Evolutionary conservation across 2,329 filamentous ascomycete genomes (phyloP).

Genomic region (Trichoderma sp.): DNA sequence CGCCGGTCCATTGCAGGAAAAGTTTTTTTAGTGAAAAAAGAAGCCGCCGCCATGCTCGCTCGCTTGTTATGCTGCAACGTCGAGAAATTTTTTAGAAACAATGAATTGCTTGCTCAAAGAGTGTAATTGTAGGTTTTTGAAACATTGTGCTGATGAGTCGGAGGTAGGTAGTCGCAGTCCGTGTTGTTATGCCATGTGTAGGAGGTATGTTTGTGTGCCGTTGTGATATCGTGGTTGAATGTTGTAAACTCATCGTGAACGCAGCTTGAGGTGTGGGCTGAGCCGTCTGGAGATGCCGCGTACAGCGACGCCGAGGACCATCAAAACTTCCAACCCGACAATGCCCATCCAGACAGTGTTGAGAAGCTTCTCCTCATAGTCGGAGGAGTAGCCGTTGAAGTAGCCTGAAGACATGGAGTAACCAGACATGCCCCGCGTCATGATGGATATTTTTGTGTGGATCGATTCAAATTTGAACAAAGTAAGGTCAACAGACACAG

Average conservation of each 20-base stretch:
- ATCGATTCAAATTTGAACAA: neutral
- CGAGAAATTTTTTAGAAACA: neutral
- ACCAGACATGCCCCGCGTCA: constrained; percentile 19
- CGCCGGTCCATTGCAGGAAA: neutral
- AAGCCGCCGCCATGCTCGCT: constrained; percentile 8
- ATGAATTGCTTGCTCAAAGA: neutral
- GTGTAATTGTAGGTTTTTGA: neutral
- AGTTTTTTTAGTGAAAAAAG: neutral
- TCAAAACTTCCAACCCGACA: constrained; percentile 46
- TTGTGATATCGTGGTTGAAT: neutral
- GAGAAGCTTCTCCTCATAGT: constrained; percentile 42
- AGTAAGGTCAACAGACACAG: neutral
- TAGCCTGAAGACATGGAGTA: constrained; percentile 26
- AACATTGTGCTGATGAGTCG: neutral
- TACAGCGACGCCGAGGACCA: constrained; percentile 44
- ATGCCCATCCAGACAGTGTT: constrained; percentile 51
- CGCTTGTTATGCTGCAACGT: constrained; percentile 1
- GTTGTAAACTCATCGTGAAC: neutral
- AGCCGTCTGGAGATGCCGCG: constrained; percentile 34
- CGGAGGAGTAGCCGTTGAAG: constrained; percentile 34
- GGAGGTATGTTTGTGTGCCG: neutral
- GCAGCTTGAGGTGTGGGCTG: constrained; percentile 19
- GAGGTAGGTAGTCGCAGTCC: neutral
- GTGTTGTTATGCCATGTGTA: neutral
- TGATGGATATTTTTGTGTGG: neutral